A percentile compares a stretch with the other conserved stretches of the same genome.
phyloP scores from a whole-genome alignment of 306 rosid species.

The Ormosia emarginata region DNA sequence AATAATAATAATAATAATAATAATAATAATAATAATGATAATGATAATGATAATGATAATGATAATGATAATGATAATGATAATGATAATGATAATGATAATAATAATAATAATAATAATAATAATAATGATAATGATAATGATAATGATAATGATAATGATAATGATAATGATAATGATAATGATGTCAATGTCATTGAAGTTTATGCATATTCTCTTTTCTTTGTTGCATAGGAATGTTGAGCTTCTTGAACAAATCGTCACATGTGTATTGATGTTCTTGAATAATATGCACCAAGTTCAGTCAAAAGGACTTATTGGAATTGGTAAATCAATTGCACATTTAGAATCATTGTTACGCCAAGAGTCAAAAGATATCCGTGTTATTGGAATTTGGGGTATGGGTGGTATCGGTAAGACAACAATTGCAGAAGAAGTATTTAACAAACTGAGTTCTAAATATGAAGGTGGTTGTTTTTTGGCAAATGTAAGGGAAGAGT shows the following conservation, averaged over 20 bases:
- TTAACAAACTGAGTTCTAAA: too few relatives aligned
- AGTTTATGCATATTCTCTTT: neutral
- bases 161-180: neutral
- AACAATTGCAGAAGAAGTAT: neutral
- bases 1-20: too few relatives aligned
- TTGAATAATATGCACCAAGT: neutral
- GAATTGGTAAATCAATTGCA: neutral
- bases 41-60: neutral
- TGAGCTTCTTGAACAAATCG: neutral
- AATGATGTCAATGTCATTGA: neutral
- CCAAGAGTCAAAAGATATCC: neutral
- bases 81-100: neutral
- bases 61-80: neutral
- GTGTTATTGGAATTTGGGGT: conserved; percentile 19
- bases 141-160: neutral
- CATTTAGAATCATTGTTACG: neutral
- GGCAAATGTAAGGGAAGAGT: neutral
- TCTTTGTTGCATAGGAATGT: neutral
- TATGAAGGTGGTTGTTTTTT: neutral
- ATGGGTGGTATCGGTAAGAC: conserved; percentile 25
- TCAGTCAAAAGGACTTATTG: neutral
- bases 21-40: too few relatives aligned
- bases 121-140: too few relatives aligned
- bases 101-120: too few relatives aligned
- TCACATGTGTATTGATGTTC: neutral